Base-by-base conservation (phyloP, 2,329 filamentous ascomycete genomes). In the Aspergillus intermedius region DNA sequence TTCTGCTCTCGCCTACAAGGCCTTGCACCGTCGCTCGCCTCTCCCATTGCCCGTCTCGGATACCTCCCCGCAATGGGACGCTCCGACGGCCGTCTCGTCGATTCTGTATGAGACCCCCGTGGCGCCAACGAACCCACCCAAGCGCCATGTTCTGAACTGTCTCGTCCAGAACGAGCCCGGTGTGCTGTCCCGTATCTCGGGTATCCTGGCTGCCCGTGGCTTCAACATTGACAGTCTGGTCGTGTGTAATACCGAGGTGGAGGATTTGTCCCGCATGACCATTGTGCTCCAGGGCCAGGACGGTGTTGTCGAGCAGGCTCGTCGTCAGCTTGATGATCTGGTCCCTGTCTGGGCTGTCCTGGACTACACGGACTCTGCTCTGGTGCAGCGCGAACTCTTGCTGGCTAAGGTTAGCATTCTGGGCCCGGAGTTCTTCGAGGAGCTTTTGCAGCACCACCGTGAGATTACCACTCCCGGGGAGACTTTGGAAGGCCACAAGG, bases 161-260 rank as follows among this genome's bases (percentile, higher is more conserved):
- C 81, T 98, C 53, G 93, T 98, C 52, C 93, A 98, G 74, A 98
- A 98, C 75, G 93, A 98, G 77, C 93, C 93, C 10, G 93, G 93
- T 75, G 93, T 98, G 49, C 78, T 98, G 50, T 97, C 91, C 46
- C 90, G 93, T 52, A 88, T 98, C 8, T 97, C 93, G 1, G 93
- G 93, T 48, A 97, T 98, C 65, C 78, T 98, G 30, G 93, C 93
- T 10, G 93, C 93, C 40, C 83, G 93, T 50, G 93, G 93, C 57
- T 98, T 98, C 83, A 98, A 98, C 77, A 98, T 98, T 64, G 93
- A 98, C 79, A 95, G 88, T 47, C 78, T 98, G 55, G 93, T 98
- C 48, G 93, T 98, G 53, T 98, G 93, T 77, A 93, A 88, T 72
- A 98, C 93, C 54, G 93, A 98, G 73, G 91, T 98, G 22, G 88